Percentiles rank a stretch among this genome's conserved stretches.
These are phyloP conservation scores for Pythium pectinolyticum DNA, from an alignment of 352 stramenopile genomes.

Conservation along the genomic window DNA sequence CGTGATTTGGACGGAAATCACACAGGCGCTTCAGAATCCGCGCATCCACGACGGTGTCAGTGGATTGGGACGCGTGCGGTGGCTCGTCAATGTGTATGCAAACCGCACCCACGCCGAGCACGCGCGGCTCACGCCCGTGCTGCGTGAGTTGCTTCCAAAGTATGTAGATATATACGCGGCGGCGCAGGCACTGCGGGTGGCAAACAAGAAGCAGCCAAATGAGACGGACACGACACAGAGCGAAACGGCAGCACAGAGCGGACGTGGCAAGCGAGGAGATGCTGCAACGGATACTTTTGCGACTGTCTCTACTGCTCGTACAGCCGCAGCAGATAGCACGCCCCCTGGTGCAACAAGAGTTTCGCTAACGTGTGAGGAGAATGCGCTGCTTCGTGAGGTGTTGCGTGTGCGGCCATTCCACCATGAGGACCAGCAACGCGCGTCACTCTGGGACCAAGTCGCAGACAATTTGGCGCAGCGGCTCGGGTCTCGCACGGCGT, in stretches of 20 bases:
- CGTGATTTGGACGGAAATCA: slow-evolving; percentile 7
- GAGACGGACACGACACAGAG: too few relatives aligned
- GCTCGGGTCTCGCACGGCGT: background rate
- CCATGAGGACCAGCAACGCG: background rate
- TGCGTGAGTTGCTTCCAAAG: background rate
- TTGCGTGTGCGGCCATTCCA: slow-evolving; percentile 14
- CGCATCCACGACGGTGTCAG: background rate
- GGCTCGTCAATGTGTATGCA: background rate
- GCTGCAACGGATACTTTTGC: too few relatives aligned
- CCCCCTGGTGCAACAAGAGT: too few relatives aligned
- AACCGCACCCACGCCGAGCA: background rate
- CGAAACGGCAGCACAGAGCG: too few relatives aligned
- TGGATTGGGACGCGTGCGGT: background rate
- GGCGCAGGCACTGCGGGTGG: background rate
- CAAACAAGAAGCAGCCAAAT: too few relatives aligned
- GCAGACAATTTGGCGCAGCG: background rate
- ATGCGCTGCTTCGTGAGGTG: slow-evolving; percentile 8
- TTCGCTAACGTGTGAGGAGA: background rate
- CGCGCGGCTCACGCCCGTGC: background rate
- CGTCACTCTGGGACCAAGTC: slow-evolving; percentile 6
- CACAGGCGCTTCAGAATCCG: background rate
- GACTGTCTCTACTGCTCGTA: too few relatives aligned
- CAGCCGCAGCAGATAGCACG: too few relatives aligned
- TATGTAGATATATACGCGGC: background rate
- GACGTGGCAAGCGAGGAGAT: too few relatives aligned